Percentiles rank a stretch among this genome's conserved stretches.
Evolutionary conservation across 495 filamentous ascomycete species (phyloP).

Genomic region (Tirmania nivea): DNA sequence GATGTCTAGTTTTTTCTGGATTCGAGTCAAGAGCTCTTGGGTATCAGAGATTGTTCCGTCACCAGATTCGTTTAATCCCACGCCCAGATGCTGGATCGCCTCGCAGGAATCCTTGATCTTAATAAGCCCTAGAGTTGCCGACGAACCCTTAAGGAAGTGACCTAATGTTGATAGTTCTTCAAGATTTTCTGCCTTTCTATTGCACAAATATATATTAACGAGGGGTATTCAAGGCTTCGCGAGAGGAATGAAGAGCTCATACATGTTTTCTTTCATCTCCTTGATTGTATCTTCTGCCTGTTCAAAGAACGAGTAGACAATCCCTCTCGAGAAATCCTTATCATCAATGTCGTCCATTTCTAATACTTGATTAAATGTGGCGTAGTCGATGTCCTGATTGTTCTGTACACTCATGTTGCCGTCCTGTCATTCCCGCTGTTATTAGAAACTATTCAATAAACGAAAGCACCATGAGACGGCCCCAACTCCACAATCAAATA

Average conservation of each 20-base stretch:
- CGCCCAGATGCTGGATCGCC: slow-evolving; percentile 85
- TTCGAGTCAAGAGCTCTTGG: slow-evolving; percentile 40
- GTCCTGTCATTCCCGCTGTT: no score
- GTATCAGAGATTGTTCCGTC: slow-evolving; percentile 37
- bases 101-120: slow-evolving; percentile 89
- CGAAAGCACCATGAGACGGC: no score
- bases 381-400: slow-evolving; percentile 38
- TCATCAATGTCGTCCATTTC: slow-evolving; percentile 86
- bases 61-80: slow-evolving; percentile 57
- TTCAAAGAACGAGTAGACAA: slow-evolving; percentile 81
- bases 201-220: background rate
- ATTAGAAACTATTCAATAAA: no score
- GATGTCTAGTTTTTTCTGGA: slow-evolving; percentile 42
- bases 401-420: no score
- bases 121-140: slow-evolving; percentile 75
- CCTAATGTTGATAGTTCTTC: slow-evolving; percentile 56
- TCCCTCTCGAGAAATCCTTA: slow-evolving; percentile 59
- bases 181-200: slow-evolving; percentile 43
- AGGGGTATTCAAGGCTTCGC: background rate
- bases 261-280: slow-evolving; percentile 70
- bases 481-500: background rate
- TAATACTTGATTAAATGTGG: slow-evolving; percentile 89
- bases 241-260: slow-evolving; percentile 23
- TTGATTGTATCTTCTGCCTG: slow-evolving; percentile 71
- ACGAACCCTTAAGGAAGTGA: slow-evolving; percentile 96